phyloP scores from a whole-genome alignment of 2,329 filamentous ascomycete species.

The Lasiodiplodia sp. region DNA sequence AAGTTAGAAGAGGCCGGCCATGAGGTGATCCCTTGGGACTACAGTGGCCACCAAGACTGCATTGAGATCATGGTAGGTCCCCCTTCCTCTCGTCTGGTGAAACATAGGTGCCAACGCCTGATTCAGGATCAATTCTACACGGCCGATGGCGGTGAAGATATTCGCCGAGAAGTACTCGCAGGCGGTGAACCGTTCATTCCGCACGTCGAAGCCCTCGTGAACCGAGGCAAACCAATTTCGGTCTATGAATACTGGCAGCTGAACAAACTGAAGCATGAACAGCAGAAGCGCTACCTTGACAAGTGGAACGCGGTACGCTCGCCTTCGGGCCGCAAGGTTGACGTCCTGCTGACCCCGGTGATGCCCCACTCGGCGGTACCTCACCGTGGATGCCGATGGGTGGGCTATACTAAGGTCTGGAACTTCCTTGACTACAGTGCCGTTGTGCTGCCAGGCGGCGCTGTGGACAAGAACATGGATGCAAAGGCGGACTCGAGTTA shows the following conservation, averaged over 20 bases:
- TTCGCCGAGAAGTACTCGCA: slow-evolving; percentile 29
- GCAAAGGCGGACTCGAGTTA: slow-evolving; percentile 46
- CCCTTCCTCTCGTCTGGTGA: neutral
- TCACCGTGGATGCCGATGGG: slow-evolving; percentile 53
- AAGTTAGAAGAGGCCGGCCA: slow-evolving; percentile 41
- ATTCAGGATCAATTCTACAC: slow-evolving; percentile 9
- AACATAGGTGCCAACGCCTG: slow-evolving; percentile 21
- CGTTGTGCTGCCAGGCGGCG: slow-evolving; percentile 64
- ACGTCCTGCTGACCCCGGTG: slow-evolving; percentile 47
- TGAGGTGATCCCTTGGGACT: slow-evolving; percentile 40
- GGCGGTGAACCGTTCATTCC: slow-evolving; percentile 43
- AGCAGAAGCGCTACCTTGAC: slow-evolving; percentile 46
- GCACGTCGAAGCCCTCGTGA: slow-evolving; percentile 40
- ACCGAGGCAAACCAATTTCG: slow-evolving; percentile 36
- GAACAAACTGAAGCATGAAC: slow-evolving; percentile 34
- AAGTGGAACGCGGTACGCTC: slow-evolving; percentile 45
- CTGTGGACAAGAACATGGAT: slow-evolving; percentile 60
- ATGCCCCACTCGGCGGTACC: slow-evolving; percentile 50
- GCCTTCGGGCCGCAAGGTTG: slow-evolving; percentile 43
- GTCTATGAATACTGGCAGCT: slow-evolving; percentile 42
- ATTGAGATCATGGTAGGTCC: slow-evolving; percentile 22
- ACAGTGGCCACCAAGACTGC: slow-evolving; percentile 36
- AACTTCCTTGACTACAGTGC: slow-evolving; percentile 67
- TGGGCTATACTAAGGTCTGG: slow-evolving; percentile 55
- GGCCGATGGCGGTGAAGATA: slow-evolving; percentile 16